Evolutionary conservation across 768 basidiomycete species (phyloP), one percentile per base, ranked within the genome.

Genomic region (Mycena amicta): DNA sequence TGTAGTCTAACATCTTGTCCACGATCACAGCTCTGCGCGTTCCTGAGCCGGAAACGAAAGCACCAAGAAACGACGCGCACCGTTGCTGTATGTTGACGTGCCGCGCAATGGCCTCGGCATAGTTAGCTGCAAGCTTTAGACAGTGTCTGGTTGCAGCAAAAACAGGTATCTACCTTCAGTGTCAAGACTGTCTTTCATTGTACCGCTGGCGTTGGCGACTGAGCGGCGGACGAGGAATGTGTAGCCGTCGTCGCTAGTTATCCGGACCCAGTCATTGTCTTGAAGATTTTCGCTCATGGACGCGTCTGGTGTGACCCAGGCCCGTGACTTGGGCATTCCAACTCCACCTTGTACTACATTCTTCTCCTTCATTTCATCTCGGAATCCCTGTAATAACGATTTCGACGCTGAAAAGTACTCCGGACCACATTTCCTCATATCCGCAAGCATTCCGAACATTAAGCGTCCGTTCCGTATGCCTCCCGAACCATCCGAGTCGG

Each of bases 1-100:
- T 90, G 69, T 93, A 97, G 72, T 98, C 95, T 40, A 93, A 80
- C 52, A 96, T 78, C 68, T 93, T 95, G 73, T 95, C 92, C 1
- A 92, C 84, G 31, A 96, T 87, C 25, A 89, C 81, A 8, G 80
- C 86, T 28, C 86, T 12, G 52, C 26, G 30, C 20, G 39, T 18
- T 40, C 20, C 50, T 33, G 15, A 15, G 33, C 25, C 33, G 23
- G 20, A 45, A 15, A n/a, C 15, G 15, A 15, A 45, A 15, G 8
- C 22, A 45, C 43, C 22, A 23, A 45, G 33, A 18, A 37, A 37
- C 18, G 5, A 26, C 43, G 61, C 81, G 40, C 65, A 90, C 92
- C 92, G 80, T 70, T 94, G 88, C 55, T 82, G 79, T 40, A 92
- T 80, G 15, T 80, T 26, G 79, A 69, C 89, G 90, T 2, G 83